A percentile compares a stretch with the other conserved stretches of the same genome.
Conservation (phyloP, 768 basidiomycete genomes). For the Naganishia onofrii region DNA sequence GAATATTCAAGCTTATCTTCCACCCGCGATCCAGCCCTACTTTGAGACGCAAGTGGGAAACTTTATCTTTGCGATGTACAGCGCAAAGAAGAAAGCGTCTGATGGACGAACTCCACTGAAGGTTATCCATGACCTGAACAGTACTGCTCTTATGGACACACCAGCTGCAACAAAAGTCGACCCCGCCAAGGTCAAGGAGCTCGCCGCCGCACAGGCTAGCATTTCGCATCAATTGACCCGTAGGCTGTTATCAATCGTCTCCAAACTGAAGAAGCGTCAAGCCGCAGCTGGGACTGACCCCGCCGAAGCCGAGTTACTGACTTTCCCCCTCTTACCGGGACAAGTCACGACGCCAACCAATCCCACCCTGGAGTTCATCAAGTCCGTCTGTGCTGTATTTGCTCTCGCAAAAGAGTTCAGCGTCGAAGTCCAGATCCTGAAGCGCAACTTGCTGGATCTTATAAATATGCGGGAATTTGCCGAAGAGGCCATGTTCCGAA, state of each 20-base stretch:
- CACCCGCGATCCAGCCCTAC: slow-evolving; percentile 72
- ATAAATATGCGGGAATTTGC: slow-evolving; percentile 84
- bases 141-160: slow-evolving; percentile 38
- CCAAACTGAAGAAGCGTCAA: slow-evolving; percentile 60
- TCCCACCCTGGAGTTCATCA: slow-evolving; percentile 82
- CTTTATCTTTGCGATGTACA: slow-evolving; percentile 80
- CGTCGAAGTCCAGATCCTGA: slow-evolving; percentile 82
- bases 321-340: slow-evolving; percentile 84
- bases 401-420: slow-evolving; percentile 73
- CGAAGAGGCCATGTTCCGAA: slow-evolving; percentile 76
- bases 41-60: slow-evolving; percentile 71
- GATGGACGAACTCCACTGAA: slow-evolving; percentile 70
- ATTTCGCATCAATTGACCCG: slow-evolving; percentile 77
- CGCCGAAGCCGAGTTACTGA: slow-evolving; percentile 58
- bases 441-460: slow-evolving; percentile 83
- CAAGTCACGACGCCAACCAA: slow-evolving; percentile 74
- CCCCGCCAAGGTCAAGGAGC: slow-evolving; percentile 66
- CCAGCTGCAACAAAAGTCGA: slow-evolving; percentile 57
- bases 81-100: slow-evolving; percentile 63
- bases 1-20: slow-evolving; percentile 89
- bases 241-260: slow-evolving; percentile 67
- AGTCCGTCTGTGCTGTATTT: slow-evolving; percentile 78
- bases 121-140: slow-evolving; percentile 61
- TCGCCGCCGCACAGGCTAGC: slow-evolving; percentile 68
- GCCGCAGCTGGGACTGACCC: slow-evolving; percentile 57